phyloP scores from a whole-genome alignment of 2,329 filamentous ascomycete species.

The Pyrenophora graminea region DNA sequence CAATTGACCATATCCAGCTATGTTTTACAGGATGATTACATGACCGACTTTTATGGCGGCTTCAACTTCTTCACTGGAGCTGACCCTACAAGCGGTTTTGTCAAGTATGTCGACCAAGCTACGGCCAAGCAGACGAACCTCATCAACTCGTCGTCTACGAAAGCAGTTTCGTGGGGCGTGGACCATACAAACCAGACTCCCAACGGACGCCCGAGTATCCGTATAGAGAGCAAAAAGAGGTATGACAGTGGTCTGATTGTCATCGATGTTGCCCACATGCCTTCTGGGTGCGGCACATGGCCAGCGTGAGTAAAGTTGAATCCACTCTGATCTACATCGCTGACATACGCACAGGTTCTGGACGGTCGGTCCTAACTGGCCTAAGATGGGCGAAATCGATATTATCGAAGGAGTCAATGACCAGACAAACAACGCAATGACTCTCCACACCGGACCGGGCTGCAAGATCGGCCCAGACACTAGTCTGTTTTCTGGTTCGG shows the following conservation, averaged over 20 bases:
- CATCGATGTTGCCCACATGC: conserved; percentile 57
- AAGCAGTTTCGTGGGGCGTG: conserved; percentile 52
- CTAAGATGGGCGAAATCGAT: conserved; percentile 53
- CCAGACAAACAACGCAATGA: conserved; percentile 49
- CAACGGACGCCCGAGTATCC: conserved; percentile 52
- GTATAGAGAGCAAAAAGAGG: conserved; percentile 52
- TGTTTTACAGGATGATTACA: conserved; percentile 48
- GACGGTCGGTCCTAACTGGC: conserved; percentile 41
- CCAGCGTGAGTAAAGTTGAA: conserved; percentile 45
- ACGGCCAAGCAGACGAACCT: conserved; percentile 48
- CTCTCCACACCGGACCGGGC: conserved; percentile 53
- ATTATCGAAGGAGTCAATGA: conserved; percentile 56
- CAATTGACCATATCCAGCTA: conserved; percentile 48
- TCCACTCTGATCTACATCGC: neutral
- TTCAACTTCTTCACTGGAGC: conserved; percentile 51
- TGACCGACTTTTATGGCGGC: conserved; percentile 50
- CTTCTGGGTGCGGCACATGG: conserved; percentile 57
- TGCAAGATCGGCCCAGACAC: conserved; percentile 48
- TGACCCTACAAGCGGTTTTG: conserved; percentile 53
- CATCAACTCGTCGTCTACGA: conserved; percentile 42
- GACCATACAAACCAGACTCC: conserved; percentile 47
- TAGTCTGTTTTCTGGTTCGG: conserved; percentile 54
- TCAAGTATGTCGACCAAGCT: conserved; percentile 47
- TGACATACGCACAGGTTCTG: conserved; percentile 34
- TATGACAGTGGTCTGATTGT: conserved; percentile 56